Conservation (phyloP, 768 basidiomycete genomes). For the Mycena latifolia region DNA sequence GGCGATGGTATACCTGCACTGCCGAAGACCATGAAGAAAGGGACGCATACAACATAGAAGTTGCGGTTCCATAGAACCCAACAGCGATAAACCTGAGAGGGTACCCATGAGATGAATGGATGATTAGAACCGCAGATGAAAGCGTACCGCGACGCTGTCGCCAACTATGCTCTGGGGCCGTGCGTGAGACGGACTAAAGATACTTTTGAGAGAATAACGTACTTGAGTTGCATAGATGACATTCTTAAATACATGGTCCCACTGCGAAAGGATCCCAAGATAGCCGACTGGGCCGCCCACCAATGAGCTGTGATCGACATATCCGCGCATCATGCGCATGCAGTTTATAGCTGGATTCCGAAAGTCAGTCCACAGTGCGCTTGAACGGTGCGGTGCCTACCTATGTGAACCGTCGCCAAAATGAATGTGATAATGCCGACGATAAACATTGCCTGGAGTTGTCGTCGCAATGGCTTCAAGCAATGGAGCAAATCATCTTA, state of each 20-base stretch:
- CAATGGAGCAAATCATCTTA: background rate
- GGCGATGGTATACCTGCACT: slow-evolving; percentile 20
- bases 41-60: slow-evolving; percentile 33
- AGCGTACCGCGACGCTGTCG: slow-evolving; percentile 25
- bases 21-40: slow-evolving; percentile 33
- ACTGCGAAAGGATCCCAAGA: slow-evolving; percentile 24
- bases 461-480: background rate
- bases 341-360: slow-evolving; percentile 22
- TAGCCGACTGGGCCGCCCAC: slow-evolving; percentile 30
- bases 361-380: background rate
- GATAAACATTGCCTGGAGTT: slow-evolving; percentile 13
- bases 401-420: slow-evolving; percentile 13
- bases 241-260: slow-evolving; percentile 32
- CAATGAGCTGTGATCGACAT: slow-evolving; percentile 21
- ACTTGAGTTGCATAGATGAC: slow-evolving; percentile 28
- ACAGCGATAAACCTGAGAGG: slow-evolving; percentile 29
- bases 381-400: background rate
- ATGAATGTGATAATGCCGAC: slow-evolving; percentile 17
- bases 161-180: slow-evolving; percentile 25
- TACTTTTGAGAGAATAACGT: too few relatives aligned
- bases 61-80: slow-evolving; percentile 35
- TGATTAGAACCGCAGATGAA: background rate
- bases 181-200: too few relatives aligned
- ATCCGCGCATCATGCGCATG: slow-evolving; percentile 26
- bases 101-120: background rate